Evolutionary conservation across 148 eudicot species (phyloP).

Genomic region (Polygonum maritimum): DNA sequence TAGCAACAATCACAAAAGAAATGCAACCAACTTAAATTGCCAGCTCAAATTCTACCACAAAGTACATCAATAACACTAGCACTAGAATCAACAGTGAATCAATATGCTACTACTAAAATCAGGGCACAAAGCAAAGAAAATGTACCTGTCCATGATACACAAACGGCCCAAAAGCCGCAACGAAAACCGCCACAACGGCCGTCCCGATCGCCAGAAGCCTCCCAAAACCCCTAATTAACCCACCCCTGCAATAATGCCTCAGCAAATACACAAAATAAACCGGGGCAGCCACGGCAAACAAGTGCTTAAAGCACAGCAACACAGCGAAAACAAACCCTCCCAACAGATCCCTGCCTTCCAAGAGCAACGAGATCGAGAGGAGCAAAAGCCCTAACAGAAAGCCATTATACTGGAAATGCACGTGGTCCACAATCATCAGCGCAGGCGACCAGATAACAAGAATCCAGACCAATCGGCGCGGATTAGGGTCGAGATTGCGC

Average conservation of each 20-base stretch:
- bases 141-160: conserved; percentile 75
- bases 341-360: conserved; percentile 68
- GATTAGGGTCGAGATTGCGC: conserved; percentile 17
- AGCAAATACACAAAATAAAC: conserved; percentile 88
- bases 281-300: conserved; percentile 96
- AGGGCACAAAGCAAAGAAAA: neutral
- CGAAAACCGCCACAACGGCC: conserved; percentile 48
- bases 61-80: neutral
- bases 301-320: conserved; percentile 78
- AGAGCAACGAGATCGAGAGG: conserved; percentile 53
- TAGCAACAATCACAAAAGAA: neutral
- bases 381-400: conserved; percentile 65
- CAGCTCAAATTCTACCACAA: neutral
- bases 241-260: conserved; percentile 78
- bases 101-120: neutral
- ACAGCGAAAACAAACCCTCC: conserved; percentile 83
- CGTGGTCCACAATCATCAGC: conserved; percentile 75
- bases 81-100: neutral
- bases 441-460: conserved; percentile 74
- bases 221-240: conserved; percentile 58
- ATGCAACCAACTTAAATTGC: neutral
- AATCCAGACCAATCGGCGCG: conserved; percentile 55
- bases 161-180: conserved; percentile 87
- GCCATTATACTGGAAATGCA: conserved; percentile 98
- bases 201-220: conserved; percentile 56